Base-by-base conservation (phyloP, 192 early-diverging fungal species). In the Helicostylum pulchrum region DNA sequence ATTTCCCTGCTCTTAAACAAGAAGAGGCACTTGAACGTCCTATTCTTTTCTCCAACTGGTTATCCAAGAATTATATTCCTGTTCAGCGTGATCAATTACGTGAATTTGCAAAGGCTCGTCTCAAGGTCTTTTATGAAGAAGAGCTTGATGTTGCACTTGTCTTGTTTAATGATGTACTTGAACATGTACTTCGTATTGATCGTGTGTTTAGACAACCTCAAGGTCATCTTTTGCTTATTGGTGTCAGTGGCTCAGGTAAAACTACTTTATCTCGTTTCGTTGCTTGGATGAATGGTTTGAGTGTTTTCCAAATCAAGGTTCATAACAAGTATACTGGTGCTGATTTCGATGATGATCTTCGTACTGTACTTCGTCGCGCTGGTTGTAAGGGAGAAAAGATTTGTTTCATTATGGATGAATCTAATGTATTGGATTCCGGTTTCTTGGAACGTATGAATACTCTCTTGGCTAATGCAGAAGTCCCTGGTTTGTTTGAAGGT, bases 371-470 rank as follows among this genome's bases (percentile, higher is more conserved):
- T 52, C 78, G 94, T 36, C 85, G 95, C 20, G 81, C 91, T 36
- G 96, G 96, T 31, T 97, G 95, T 79, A 93, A 96, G 68, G 97
- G 95, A 62, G 98, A 99, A 76, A 95, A 95, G 77, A 87, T 99
- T 51, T 94, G 91, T 71, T 99, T 99, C 68, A 90, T 99, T 59
- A 87, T 99, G 81, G 97, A 99, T 65, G 97, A 99, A 78, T 93
- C 91, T 46, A 98, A 98, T 65, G 95, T 99, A 15, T 78, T 98
- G 21, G 96, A 99, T 65, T 85, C 93, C 57, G 95, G 90, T 45
- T 98, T 99, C 85, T 77, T 99, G 74, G 98, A 99, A 83, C 87
- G 97, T 64, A 99, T 99, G 94, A 99, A 99, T 78, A 99, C 98
- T 7, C 78, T 99, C 46, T 80, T 99, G 48, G 98, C 98, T 11